Evolutionary conservation across 1,284 basidiomycete species (phyloP).

Genomic region (Malassezia pachydermatis): DNA sequence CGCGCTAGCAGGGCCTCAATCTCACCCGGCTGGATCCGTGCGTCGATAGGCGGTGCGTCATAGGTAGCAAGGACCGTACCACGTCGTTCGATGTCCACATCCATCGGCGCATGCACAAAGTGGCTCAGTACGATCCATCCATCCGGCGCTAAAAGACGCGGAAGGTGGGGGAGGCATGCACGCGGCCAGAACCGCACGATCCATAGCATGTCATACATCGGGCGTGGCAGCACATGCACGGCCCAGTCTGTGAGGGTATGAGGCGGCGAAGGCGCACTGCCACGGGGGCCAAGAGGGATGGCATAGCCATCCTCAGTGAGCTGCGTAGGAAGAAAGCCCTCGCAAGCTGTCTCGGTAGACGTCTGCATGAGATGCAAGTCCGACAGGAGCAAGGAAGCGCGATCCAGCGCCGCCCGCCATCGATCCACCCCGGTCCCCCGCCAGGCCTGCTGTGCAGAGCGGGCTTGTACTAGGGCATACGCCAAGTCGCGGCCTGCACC

Average conservation of each 20-base stretch:
- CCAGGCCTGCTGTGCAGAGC: not conserved
- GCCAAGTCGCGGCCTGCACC: slow-evolving; percentile 18
- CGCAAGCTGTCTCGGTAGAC: not conserved
- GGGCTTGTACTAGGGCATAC: not conserved
- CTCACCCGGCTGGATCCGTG: slow-evolving; percentile 13
- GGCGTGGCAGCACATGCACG: not conserved
- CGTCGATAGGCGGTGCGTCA: slow-evolving; percentile 8
- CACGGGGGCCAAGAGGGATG: not conserved
- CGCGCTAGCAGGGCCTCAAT: not conserved
- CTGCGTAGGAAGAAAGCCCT: not conserved
- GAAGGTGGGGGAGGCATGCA: slow-evolving; percentile 1
- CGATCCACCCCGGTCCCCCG: slow-evolving; percentile 13
- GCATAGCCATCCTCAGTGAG: slow-evolving; percentile 5
- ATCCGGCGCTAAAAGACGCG: slow-evolving; percentile 1
- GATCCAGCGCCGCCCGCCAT: slow-evolving; percentile 13
- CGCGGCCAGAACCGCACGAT: slow-evolving; percentile 15
- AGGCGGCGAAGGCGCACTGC: not conserved
- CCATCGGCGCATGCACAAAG: slow-evolving; percentile 17
- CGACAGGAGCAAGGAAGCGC: slow-evolving; percentile 3
- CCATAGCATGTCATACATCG: slow-evolving; percentile 6
- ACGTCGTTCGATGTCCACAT: not conserved
- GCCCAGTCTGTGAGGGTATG: not conserved
- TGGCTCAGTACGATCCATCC: slow-evolving; percentile 16
- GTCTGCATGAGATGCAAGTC: not conserved
- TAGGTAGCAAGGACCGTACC: not conserved